Evolutionary conservation across 2,329 filamentous ascomycete genomes (phyloP).

Genomic region (Aspergillus pseudoviridinutans): DNA sequence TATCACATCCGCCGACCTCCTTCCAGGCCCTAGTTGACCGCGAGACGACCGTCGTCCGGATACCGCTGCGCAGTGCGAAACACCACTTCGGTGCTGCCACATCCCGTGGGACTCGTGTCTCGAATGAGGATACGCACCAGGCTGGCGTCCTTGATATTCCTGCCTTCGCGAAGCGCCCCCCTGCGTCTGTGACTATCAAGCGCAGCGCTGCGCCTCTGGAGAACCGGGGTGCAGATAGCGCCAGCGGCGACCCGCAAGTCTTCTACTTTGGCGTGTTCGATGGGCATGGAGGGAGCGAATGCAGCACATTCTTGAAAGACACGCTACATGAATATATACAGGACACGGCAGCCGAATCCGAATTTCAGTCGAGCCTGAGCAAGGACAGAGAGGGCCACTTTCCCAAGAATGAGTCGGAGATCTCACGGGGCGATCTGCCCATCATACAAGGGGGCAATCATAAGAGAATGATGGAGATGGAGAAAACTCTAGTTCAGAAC

Average conservation of each 20-base stretch:
- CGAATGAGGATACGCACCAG: constrained; percentile 93
- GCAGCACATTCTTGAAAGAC: constrained; percentile 79
- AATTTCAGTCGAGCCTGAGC: constrained; percentile 70
- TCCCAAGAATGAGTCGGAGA: constrained; percentile 9
- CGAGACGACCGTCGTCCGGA: constrained; percentile 90
- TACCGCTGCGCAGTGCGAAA: constrained; percentile 87
- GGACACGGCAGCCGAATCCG: constrained; percentile 70
- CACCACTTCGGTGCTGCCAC: constrained; percentile 86
- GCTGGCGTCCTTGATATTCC: constrained; percentile 91
- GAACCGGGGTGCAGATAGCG: constrained; percentile 66
- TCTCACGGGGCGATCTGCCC: constrained; percentile 35
- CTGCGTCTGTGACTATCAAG: constrained; percentile 56
- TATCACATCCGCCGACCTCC: constrained; percentile 50
- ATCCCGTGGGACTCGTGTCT: constrained; percentile 74
- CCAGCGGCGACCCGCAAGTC: constrained; percentile 85
- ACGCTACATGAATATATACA: constrained; percentile 87
- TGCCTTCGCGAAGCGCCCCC: constrained; percentile 81
- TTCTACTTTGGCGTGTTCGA: constrained; percentile 98
- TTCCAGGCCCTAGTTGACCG: constrained; percentile 62
- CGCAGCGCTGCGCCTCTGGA: constrained; percentile 32
- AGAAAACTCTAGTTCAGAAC: constrained; percentile 65
- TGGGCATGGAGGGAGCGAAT: constrained; percentile 87
- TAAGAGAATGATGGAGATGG: constrained; percentile 62
- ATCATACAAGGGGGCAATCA: constrained; percentile 53
- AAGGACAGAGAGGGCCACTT: constrained; percentile 23